Evolutionary conservation across 371 early-diverging fungal genomes (phyloP), one percentile per base, ranked within the genome.

Genomic region (Dentiscutata heterogama): DNA sequence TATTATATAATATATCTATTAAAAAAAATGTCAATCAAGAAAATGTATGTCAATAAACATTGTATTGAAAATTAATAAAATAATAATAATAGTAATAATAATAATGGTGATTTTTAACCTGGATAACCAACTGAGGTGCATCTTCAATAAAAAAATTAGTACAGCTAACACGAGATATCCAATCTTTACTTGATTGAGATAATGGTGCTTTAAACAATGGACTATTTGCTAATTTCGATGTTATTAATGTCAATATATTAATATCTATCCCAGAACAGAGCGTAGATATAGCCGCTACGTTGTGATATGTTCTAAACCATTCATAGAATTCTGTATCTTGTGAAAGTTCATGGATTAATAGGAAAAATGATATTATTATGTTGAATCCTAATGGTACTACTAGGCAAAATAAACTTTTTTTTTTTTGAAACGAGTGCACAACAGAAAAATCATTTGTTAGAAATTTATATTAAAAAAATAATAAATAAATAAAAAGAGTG

Each of bases 81-180:
- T 64, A 64, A 64, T 64, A 64, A 27, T 27, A 64, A 3, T 64
- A 64, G 31, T 64, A 64, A 64, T 31, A 18, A 58, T n/a, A 58
- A 20, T n/a, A 58, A 18, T n/a, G 14, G 29, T 63, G 3, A 13
- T 1, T 18, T 11, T 50, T 78, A 54, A 80, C 80, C 58, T 80
- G 80, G 67, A 80, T 68, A 18, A 68, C 4, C 50, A 80, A 68
- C 35, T 80, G 80, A 42, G 70, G 70, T 31, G 25, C 27, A 68
- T 80, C 80, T 68, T 80, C 80, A 80, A 80, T 80, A 68, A 80
- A 50, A 7, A 80, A 63, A 64, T 68, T 68, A 14, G 29, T 20
- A 3, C 31, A 31, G 42, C 56, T n/a, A 50, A 16, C 14, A 31
- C 54, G 35, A n/a, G 51, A 54, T 42, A 80, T 56, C 54, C 56